phyloP scores from a whole-genome alignment of 1,284 basidiomycete genomes.

The Xanthoconium separans region DNA sequence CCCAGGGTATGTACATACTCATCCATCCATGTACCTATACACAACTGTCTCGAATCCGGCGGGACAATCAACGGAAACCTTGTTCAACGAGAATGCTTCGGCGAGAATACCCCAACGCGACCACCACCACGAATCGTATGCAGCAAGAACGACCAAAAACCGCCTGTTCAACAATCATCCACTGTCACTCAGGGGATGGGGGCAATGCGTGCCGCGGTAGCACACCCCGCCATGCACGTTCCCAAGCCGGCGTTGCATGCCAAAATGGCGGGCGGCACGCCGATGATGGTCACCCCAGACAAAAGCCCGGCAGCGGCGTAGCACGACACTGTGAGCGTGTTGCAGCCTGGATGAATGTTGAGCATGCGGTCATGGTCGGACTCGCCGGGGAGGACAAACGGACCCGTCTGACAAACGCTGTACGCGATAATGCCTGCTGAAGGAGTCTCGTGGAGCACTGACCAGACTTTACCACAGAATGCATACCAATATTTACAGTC shows the following conservation, averaged over 20 bases:
- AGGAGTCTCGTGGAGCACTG: too few species aligned
- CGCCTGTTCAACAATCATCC: neutral
- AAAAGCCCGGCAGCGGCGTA: constrained; percentile 51
- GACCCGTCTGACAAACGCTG: constrained; percentile 49
- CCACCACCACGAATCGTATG: neutral
- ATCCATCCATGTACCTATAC: neutral
- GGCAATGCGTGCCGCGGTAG: constrained; percentile 35
- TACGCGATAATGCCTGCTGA: constrained; percentile 44
- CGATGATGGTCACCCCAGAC: constrained; percentile 48
- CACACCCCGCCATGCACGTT: constrained; percentile 44
- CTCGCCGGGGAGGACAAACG: neutral
- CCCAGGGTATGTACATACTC: too few species aligned
- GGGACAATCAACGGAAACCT: too few species aligned
- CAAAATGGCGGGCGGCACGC: constrained; percentile 44
- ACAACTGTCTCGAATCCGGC: constrained; percentile 7
- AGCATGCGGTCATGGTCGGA: neutral
- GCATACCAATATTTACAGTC: too few species aligned
- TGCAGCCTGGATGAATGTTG: constrained; percentile 45
- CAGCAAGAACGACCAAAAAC: neutral
- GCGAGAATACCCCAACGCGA: neutral
- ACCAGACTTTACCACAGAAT: too few species aligned
- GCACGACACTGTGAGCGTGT: constrained; percentile 49
- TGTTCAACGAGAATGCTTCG: too few species aligned
- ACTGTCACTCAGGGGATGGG: constrained; percentile 22
- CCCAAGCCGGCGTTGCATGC: constrained; percentile 54